Evolutionary conservation across 2,329 filamentous ascomycete species (phyloP), one percentile per base, ranked within the genome.

Genomic region (Hymenoscyphus fructigenus): DNA sequence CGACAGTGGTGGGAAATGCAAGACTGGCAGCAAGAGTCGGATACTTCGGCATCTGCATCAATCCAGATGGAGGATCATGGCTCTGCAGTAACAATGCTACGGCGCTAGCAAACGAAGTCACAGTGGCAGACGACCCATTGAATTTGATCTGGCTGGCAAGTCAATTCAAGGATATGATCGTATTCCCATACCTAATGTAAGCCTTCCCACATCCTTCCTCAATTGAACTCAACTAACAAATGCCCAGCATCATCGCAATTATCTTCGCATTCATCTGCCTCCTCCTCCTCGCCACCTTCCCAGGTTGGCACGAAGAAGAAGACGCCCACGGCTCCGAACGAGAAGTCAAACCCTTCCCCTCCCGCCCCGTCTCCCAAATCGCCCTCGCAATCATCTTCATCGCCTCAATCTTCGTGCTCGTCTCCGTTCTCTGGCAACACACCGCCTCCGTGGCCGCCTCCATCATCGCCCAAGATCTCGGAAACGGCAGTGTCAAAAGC

Each of bases 1-100:
- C 88, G 67, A 96, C 95, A 79, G 96, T 99, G 68, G 94, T 96
- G 65, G 92, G 92, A 61, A 83, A 86, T 71, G 93, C 95, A 14
- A 85, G 87, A 66, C 83, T 99, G 59, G 92, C 96, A 78, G 93
- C 95, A 29, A 89, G 95, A 64, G 95, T 99, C 34, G 95, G 95
- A 70, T 99, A 96, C 82, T 99, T 99, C 75, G 95, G 95, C 72
- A 96, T 99, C 78, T 99, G 95, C 80, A 88, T 98, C 77, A 95
- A 93, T 79, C 89, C 92, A 1, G 92, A 97, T 76, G 91, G 91
- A 66, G 94, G 94, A 70, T 88, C 89, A 26, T 99, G 92, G 86
- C 86, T 98, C 65, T 99, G 95, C 85, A 95, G 91, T 78, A 96
- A 97, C 83, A 99, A 99, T 78, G 95, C 95, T 23, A 97, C 94